Evolutionary conservation across 257 asterid species (phyloP), one percentile per base, ranked within the genome.

Genomic region (Solanum pinnatisectum): DNA sequence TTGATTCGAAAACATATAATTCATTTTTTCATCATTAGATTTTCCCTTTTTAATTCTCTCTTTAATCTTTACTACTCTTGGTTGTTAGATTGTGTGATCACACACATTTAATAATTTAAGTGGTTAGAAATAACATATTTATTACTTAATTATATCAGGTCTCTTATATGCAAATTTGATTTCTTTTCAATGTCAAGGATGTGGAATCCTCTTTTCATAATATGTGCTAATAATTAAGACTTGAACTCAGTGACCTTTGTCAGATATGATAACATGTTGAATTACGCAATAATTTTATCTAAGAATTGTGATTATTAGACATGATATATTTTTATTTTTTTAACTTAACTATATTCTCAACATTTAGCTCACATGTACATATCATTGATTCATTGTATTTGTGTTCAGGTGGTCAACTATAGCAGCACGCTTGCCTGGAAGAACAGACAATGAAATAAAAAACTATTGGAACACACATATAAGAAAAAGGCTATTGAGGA

Each of bases 391-490:
- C 8, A 49, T 15, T 49, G 3, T 49, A 6, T 79, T 14, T 81
- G 16, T 79, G 60, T 0, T 18, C 39, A 81, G 98, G 91, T 96
- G 98, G 98, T 96, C 98, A 0, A 96, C 96, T 1, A 96, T 96
- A 33, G 98, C 98, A 3, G 96, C 95, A 6, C 91, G 97, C 10
- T 87, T 96, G 70, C 98, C 98, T 0, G 98, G 98, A 84, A 92
- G 98, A 82, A 96, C 98, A 1, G 98, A 96, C 74, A 96, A 96
- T 6, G 98, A 96, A 81, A 94, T 96, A 91, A 96, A 96, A 94
- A 96, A 95, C 59, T 94, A 94, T 59, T 96, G 98, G 98, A 96
- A 96, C 87, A 96, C 98, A 0, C 95, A 94, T 89, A 93, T 95
- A 14, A 87, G 98, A 18, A 96, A 96, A 88, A 92, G 98, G 88